phyloP scores from a whole-genome alignment of 139 green algal genomes.

The Eudorina sp. region DNA sequence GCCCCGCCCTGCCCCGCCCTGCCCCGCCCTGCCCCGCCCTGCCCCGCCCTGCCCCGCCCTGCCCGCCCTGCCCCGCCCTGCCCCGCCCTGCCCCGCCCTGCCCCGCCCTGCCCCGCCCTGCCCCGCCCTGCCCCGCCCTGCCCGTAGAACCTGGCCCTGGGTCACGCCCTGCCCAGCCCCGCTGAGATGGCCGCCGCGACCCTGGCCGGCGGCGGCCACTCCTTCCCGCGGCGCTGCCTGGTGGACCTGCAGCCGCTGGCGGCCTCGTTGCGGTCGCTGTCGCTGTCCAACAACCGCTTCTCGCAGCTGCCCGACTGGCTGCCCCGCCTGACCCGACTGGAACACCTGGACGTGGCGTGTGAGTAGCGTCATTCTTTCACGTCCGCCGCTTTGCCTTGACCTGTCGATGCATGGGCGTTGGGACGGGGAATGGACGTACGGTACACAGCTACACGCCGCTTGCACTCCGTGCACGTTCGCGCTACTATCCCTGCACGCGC shows the following conservation, averaged over 20 bases:
- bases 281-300: constrained; percentile 69
- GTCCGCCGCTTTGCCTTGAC: too few relatives aligned
- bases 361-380: too few relatives aligned
- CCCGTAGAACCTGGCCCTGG: constrained; percentile 44
- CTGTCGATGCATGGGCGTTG: too few relatives aligned
- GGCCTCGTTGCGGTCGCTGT: constrained; percentile 59
- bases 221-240: constrained; percentile 39
- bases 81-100: too few relatives aligned
- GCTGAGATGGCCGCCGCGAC: background rate
- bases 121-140: too few relatives aligned
- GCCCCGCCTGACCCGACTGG: constrained; percentile 54
- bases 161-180: constrained; percentile 34
- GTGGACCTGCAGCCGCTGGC: constrained; percentile 59
- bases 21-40: too few relatives aligned
- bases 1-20: too few relatives aligned
- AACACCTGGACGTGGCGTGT: constrained; percentile 62
- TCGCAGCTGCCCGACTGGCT: constrained; percentile 54
- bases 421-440: background rate
- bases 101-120: too few relatives aligned
- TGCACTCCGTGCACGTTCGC: background rate
- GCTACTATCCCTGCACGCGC: background rate
- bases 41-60: too few relatives aligned
- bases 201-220: background rate
- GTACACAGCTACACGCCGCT: background rate
- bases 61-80: too few relatives aligned